These are phyloP conservation scores for Arabidopsis lyrata DNA, from an alignment of 441 rosid genomes.

Conservation along the genomic window DNA sequence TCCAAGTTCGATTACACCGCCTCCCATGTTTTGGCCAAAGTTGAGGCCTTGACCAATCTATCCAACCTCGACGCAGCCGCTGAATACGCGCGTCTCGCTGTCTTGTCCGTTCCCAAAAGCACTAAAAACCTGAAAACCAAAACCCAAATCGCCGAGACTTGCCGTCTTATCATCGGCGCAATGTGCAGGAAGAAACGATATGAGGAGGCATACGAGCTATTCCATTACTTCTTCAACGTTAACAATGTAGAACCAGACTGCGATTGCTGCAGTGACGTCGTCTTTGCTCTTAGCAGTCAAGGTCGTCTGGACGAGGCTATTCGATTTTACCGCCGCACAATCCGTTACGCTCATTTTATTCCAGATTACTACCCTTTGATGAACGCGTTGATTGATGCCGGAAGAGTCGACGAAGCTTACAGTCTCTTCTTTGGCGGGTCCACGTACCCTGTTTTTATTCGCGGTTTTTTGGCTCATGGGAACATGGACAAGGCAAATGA, in stretches of 20 bases:
- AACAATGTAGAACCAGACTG: not conserved
- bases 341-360: too few relatives aligned
- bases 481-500: not conserved
- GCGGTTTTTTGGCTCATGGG: not conserved
- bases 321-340: not conserved
- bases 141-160: not conserved
- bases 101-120: not conserved
- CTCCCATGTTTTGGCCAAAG: not conserved
- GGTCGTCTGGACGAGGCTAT: not conserved
- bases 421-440: not conserved
- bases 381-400: not conserved
- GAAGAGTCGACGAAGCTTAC: not conserved
- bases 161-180: not conserved
- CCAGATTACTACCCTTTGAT: not conserved
- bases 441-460: not conserved
- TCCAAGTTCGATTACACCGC: not conserved
- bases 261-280: not conserved
- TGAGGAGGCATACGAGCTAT: not conserved
- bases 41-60: not conserved
- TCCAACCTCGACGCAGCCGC: not conserved
- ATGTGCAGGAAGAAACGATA: not conserved
- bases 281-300: not conserved
- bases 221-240: not conserved
- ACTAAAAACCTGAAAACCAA: not conserved
- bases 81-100: not conserved